Base-by-base conservation (phyloP, 345 rosid species). In the Arabidopsis thaliana region DNA sequence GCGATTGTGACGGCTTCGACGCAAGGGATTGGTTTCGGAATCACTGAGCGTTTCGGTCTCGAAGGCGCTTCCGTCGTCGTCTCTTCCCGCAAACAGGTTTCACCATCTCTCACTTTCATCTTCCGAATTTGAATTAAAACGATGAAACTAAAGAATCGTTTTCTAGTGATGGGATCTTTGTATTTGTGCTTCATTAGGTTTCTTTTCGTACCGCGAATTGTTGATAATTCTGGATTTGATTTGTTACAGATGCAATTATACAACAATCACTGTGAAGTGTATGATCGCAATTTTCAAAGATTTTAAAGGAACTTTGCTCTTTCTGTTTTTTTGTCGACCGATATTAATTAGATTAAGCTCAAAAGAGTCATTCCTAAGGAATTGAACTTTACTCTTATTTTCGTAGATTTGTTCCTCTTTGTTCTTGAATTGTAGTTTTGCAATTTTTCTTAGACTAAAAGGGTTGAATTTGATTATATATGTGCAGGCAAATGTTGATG, bases 1-100 rank as follows among this genome's bases (percentile, higher is more conserved):
- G 97, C 93, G 40, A 85, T 95, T 32, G 97, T 92, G 50, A 92
- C 96, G 2, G 99, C 97, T 38, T 95, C 99, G 2, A 92, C 99
- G 41, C 96, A 95, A 75, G 99, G 99, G 6, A 95, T 92, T 74
- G 97, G 99, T 66, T 82, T 87, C 72, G 73, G 82, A 72, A 89
- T 92, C 65, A 89, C 92, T 4, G 85, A 83, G 74, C 93, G 96
- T 30, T 87, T 95, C 24, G 97, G 90, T 63, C 80, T 81, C 25
- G 99, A 92, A 79, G 82, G 82, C 9, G 82, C 82, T 69, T 79
- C 82, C 72, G 79, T 79, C 71, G 58, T 79, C 67, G 82, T 79
- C 66, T 79, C 82, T 49, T 79, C 82, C 23, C 82, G 82, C 72
- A 79, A 74, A 7, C 82, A 79, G 82, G 82, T 79, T 33, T 61